Evolutionary conservation across 148 eudicot genomes (phyloP), one percentile per base, ranked within the genome.

Genomic region (Camellia sinensis): DNA sequence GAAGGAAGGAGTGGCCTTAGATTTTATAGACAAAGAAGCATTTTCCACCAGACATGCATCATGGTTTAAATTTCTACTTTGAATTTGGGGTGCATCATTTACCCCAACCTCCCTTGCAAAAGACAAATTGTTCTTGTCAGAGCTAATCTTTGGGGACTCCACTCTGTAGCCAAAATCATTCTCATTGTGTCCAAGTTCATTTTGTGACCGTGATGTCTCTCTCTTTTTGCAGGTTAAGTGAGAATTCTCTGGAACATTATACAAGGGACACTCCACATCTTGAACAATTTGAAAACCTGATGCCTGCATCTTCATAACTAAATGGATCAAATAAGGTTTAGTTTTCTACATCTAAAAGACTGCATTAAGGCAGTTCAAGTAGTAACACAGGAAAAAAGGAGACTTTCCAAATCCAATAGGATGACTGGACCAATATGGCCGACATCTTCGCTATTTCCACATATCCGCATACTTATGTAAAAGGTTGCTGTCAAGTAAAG

Each of bases 1-100:
- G 29, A 86, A 90, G 71, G 80, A 66, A 53, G 88, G 78, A 71
- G 76, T 77, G 54, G 77, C 72, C 17, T 53, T 62, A 79, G 86
- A 75, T 13, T 84, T 78, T 52, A 78, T 59, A 71, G 81, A 80
- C 68, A 79, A 84, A 60, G 83, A 74, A 77, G 78, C 78, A 80
- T 82, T 84, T 70, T 84, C 87, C 41, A 79, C 72, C 65, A 71
- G 73, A 80, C 80, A 73, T 64, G 79, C 78, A 62, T 76, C 83
- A 76, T 57, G 60, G 71, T 66, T 76, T 71, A 82, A 74, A 72
- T 78, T 83, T 73, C 60, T 78, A 44, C 56, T 21, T n/a, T 3
- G 84, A 76, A 78, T 75, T 48, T 64, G 85, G 22, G 85, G 63
- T 79, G 83, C 67, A 80, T 67, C 45, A 41, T 41, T 78, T 67